Evolutionary conservation across 2,329 filamentous ascomycete species (phyloP).

Genomic region (Ascochyta clinopodiicola): DNA sequence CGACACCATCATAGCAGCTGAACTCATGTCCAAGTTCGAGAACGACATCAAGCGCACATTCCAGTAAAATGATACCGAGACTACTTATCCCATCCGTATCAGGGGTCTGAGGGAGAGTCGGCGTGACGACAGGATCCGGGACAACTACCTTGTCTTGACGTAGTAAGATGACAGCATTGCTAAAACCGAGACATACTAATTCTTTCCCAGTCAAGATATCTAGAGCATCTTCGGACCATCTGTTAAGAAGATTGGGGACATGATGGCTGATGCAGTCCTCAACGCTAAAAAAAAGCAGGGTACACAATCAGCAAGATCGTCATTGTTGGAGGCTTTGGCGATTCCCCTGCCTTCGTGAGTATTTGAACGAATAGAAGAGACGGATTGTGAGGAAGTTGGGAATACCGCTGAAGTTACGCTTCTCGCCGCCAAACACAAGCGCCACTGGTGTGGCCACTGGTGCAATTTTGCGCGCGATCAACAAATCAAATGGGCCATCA

Average conservation of each 20-base stretch:
- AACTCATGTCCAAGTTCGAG: slow-evolving; percentile 22
- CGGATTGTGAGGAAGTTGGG: neutral
- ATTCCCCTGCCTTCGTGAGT: slow-evolving; percentile 16
- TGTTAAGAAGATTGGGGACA: slow-evolving; percentile 8
- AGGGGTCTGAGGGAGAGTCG: slow-evolving; percentile 3
- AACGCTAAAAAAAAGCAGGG: neutral
- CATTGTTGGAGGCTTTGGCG: slow-evolving; percentile 21
- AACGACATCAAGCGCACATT: slow-evolving; percentile 13
- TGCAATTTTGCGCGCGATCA: slow-evolving; percentile 18
- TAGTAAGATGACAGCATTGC: slow-evolving; percentile 2
- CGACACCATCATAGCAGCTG: slow-evolving; percentile 11
- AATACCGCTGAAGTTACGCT: neutral
- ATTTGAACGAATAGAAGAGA: slow-evolving; percentile 3
- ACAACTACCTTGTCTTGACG: slow-evolving; percentile 5
- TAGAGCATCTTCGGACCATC: slow-evolving; percentile 10
- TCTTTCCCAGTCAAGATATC: neutral
- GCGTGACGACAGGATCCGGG: neutral
- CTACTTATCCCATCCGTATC: slow-evolving; percentile 2
- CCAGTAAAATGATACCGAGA: neutral
- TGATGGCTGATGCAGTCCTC: slow-evolving; percentile 14
- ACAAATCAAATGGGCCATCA: slow-evolving; percentile 20
- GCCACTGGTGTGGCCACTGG: slow-evolving; percentile 26
- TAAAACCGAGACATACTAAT: neutral
- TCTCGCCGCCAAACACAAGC: slow-evolving; percentile 1
- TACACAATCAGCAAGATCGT: slow-evolving; percentile 15